These are phyloP conservation scores for Plasmodium inui DNA, from an alignment of 169 alveolate species.

Conservation along the genomic window DNA sequence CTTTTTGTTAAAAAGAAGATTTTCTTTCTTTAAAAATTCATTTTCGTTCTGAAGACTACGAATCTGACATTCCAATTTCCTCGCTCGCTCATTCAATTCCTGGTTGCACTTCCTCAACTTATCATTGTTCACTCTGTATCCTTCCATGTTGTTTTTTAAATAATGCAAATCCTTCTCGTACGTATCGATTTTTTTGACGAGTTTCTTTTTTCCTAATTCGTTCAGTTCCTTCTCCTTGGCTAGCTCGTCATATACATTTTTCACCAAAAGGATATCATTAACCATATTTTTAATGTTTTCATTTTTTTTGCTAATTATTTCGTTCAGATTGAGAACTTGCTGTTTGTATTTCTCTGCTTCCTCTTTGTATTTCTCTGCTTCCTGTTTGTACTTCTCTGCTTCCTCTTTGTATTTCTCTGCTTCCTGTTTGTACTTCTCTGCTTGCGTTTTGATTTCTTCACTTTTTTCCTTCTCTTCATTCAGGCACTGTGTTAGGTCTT, in stretches of 20 bases:
- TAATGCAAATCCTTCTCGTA: conserved; percentile 20
- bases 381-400: conserved; percentile 23
- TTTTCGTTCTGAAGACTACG: conserved; percentile 34
- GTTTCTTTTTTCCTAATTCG: conserved; percentile 29
- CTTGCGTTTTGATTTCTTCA: background rate
- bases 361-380: too few species aligned
- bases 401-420: conserved; percentile 31
- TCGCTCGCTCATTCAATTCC: conserved; percentile 12
- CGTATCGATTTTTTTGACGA: conserved; percentile 6
- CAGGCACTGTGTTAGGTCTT: background rate
- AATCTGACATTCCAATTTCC: conserved; percentile 39
- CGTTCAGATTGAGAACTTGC: background rate
- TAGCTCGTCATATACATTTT: conserved; percentile 65
- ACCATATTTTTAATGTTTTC: conserved; percentile 47
- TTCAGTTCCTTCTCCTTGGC: conserved; percentile 43
- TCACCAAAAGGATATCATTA: conserved; percentile 44
- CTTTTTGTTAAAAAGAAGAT: conserved; percentile 36
- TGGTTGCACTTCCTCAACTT: conserved; percentile 27
- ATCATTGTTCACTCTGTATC: conserved; percentile 18
- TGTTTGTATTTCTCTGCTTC: conserved; percentile 15
- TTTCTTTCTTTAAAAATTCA: conserved; percentile 53
- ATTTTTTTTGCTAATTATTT: conserved; percentile 27
- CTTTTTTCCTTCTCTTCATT: conserved; percentile 18
- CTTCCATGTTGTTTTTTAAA: conserved; percentile 30
- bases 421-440: conserved; percentile 27